Percentiles rank a stretch among this genome's conserved stretches.
Evolutionary conservation across 306 rosid species (phyloP).

Genomic region (Gastrolobium bilobum): DNA sequence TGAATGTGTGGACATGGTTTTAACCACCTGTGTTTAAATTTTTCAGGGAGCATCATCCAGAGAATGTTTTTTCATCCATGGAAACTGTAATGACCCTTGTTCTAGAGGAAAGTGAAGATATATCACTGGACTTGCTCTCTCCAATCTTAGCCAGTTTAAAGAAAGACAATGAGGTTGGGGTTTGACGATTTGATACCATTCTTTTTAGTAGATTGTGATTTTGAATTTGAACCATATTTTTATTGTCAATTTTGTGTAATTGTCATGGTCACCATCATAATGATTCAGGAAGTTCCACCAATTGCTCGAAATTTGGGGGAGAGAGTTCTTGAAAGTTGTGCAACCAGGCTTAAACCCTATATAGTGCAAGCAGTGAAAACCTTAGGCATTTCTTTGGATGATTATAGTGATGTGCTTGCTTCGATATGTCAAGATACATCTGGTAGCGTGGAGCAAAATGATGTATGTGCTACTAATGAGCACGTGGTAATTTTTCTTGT

Average conservation of each 20-base stretch:
- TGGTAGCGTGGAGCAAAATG: conserved; percentile 62
- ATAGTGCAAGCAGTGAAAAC: conserved; percentile 67
- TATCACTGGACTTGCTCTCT: conserved; percentile 71
- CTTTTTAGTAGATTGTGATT: conserved; percentile 9
- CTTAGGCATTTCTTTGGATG: conserved; percentile 61
- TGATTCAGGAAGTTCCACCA: conserved; percentile 70
- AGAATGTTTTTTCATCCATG: conserved; percentile 78
- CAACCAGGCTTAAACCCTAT: conserved; percentile 73
- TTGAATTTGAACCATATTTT: conserved; percentile 19
- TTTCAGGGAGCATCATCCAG: conserved; percentile 81
- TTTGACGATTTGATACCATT: conserved; percentile 9
- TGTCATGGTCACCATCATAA: conserved; percentile 16
- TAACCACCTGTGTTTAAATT: conserved; percentile 39
- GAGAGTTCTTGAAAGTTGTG: conserved; percentile 75
- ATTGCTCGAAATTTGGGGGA: conserved; percentile 77
- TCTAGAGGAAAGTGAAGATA: conserved; percentile 93
- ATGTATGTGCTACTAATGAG: conserved; percentile 61
- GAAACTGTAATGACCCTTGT: conserved; percentile 88
- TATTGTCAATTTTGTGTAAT: conserved; percentile 14
- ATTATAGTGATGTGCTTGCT: conserved; percentile 74
- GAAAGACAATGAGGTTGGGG: conserved; percentile 69
- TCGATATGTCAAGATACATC: conserved; percentile 72
- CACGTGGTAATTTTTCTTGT: conserved; percentile 55
- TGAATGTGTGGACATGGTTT: not conserved
- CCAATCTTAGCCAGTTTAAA: conserved; percentile 75